Base-by-base conservation (phyloP, 768 basidiomycete genomes). In the Leccinum disarticulatum region DNA sequence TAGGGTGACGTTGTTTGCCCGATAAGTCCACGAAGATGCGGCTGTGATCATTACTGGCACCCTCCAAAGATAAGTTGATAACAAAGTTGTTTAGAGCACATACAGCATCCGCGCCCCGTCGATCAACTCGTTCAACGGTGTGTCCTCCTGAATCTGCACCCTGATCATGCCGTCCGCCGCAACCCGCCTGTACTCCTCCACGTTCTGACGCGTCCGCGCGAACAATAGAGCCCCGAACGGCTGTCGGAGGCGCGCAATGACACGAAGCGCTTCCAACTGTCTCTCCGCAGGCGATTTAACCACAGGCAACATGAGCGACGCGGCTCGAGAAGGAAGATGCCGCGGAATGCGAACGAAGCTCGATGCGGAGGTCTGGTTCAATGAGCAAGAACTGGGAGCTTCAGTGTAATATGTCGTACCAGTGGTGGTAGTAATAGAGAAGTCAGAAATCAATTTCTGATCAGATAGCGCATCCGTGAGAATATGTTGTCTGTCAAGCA, bases 121-220 rank as follows among this genome's bases (percentile, higher is more conserved):
- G 13, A 62, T 43, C 27, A 64, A 31, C 28, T 41, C 11, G 10
- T 58, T 43, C 35, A 64, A 55, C 19, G 55, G 9, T 9, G 47
- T 48, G 14, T 56, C 25, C 51, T 64, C 61, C 48, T 38, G 36
- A 13, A 64, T 27, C 17, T 46, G 52, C 3, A 62, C 61, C 4
- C 15, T 54, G 47, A 62, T 60, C 36, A 53, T 0, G 22, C 58
- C 41, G 31, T 57, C 63, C 33, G 52, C 25, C 2, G 63, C 54
- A 27, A 64, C 60, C 33, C 62, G 46, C 43, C 13, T 64, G 35
- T 58, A 64, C 28, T 58, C 61, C 9, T 35, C 36, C 11, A 55
- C 30, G 25, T 58, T 14, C n/a, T 15, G 19, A 7, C 55, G 52
- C 1, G 14, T 58, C 7, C 28, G 61, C 9, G 51, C 35, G 38